Percentiles rank a stretch among this genome's conserved stretches.
Conservation (phyloP, 1,284 basidiomycete genomes). For the Jaminaea rosea region DNA sequence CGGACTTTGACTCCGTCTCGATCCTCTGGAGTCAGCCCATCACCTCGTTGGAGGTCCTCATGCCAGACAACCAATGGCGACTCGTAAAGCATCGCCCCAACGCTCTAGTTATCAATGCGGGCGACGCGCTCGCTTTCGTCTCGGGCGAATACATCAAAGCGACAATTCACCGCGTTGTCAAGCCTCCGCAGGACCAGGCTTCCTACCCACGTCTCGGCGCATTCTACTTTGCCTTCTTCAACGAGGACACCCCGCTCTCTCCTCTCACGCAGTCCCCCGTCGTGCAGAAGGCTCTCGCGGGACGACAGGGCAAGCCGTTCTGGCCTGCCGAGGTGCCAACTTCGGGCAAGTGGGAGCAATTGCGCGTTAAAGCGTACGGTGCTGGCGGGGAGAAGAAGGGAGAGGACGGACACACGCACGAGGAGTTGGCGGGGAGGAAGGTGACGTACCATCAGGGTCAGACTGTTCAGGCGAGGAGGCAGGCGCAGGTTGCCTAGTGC, state of each 20-base stretch:
- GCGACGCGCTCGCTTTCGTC: constrained; percentile 43
- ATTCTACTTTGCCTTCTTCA: constrained; percentile 49
- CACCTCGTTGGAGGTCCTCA: constrained; percentile 49
- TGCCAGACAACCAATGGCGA: constrained; percentile 48
- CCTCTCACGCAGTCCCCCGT: constrained; percentile 42
- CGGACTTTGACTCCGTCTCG: constrained; percentile 49
- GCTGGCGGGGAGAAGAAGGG: constrained; percentile 39
- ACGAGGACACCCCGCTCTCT: constrained; percentile 44
- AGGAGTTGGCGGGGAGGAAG: constrained; percentile 34
- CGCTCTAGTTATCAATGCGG: constrained; percentile 42
- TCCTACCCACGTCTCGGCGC: constrained; percentile 47
- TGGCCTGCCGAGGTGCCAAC: constrained; percentile 35
- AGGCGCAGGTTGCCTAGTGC: too few species aligned
- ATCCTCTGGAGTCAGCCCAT: constrained; percentile 50
- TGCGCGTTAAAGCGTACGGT: constrained; percentile 41
- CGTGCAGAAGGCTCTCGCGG: constrained; percentile 7
- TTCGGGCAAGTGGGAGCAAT: constrained; percentile 39
- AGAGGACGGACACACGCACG: constrained; percentile 37
- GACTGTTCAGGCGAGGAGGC: too few species aligned
- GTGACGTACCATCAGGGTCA: constrained; percentile 33
- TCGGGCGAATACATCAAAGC: constrained; percentile 44
- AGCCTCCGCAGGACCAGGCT: constrained; percentile 48
- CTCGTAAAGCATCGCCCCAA: constrained; percentile 48
- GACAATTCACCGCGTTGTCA: constrained; percentile 49
- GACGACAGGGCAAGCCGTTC: constrained; percentile 16